phyloP scores from a whole-genome alignment of 2,329 filamentous ascomycete genomes.

The Talaromyces sp. region DNA sequence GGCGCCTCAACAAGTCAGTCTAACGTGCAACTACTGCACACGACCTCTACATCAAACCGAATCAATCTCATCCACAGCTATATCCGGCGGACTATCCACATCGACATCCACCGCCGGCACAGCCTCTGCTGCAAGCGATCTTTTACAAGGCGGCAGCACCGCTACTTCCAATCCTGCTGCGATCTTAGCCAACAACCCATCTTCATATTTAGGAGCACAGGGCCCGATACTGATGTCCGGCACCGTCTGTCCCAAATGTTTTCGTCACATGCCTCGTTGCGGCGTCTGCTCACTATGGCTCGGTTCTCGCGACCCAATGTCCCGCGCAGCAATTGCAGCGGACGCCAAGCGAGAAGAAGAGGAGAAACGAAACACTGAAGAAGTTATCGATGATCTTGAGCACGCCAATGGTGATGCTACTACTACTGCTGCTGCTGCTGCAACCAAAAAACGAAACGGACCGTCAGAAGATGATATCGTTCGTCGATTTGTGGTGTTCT shows the following conservation, averaged over 20 bases:
- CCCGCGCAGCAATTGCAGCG: constrained; percentile 32
- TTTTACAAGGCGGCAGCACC: constrained; percentile 5
- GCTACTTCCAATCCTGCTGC: neutral
- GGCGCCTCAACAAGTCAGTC: constrained; percentile 49
- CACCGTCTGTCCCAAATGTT: constrained; percentile 57
- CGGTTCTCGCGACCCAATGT: constrained; percentile 53
- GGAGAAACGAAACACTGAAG: neutral
- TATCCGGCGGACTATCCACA: constrained; percentile 31
- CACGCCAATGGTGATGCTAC: neutral
- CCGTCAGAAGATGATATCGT: constrained; percentile 42
- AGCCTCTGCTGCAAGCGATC: constrained; percentile 8
- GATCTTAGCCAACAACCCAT: constrained; percentile 1
- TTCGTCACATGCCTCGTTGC: constrained; percentile 59
- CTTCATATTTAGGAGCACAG: constrained; percentile 11
- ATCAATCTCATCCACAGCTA: constrained; percentile 27
- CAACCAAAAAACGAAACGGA: constrained; percentile 14
- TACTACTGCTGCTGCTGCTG: constrained; percentile 1
- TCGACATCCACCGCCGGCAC: constrained; percentile 5
- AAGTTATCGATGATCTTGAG: neutral
- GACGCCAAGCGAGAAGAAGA: constrained; percentile 25
- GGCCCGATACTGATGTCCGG: constrained; percentile 34
- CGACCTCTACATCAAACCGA: constrained; percentile 49
- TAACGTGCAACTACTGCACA: constrained; percentile 59
- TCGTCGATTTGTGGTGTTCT: constrained; percentile 55
- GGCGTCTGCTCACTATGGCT: constrained; percentile 59